phyloP scores from a whole-genome alignment of 306 rosid species.

The Begonia masoniana region DNA sequence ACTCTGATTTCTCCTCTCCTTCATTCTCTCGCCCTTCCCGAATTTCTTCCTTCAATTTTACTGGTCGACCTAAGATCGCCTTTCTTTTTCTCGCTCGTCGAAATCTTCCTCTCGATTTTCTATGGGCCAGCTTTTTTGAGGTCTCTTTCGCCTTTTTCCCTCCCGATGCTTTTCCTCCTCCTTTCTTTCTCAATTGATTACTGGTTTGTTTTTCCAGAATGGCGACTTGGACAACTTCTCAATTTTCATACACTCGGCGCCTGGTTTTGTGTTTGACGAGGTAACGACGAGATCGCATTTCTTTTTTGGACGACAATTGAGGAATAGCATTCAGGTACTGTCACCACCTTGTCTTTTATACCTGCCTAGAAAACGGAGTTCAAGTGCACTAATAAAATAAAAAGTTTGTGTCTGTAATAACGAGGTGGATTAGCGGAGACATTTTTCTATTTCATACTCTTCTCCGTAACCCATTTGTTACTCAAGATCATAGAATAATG shows the following conservation, averaged over 20 bases:
- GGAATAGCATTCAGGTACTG: constrained; percentile 30
- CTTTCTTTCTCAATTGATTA: constrained; percentile 9
- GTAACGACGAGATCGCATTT: constrained; percentile 31
- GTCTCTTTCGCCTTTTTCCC: constrained; percentile 9
- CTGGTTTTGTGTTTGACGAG: constrained; percentile 35
- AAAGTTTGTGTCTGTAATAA: too few species aligned
- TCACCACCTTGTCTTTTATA: too few species aligned
- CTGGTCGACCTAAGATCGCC: constrained; percentile 72
- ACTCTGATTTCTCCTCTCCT: constrained; percentile 16
- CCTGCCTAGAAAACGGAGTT: constrained; percentile 14
- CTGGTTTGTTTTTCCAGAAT: constrained; percentile 20
- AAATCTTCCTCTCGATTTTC: constrained; percentile 77
- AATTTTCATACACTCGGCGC: constrained; percentile 34
- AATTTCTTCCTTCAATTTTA: constrained; percentile 17
- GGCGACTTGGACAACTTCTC: constrained; percentile 41
- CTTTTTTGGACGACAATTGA: constrained; percentile 29
- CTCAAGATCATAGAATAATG: too few species aligned
- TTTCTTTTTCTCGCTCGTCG: constrained; percentile 78
- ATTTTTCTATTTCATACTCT: too few species aligned
- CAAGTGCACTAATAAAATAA: background rate
- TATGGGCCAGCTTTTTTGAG: constrained; percentile 84
- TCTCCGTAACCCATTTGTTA: too few species aligned
- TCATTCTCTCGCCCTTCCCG: constrained; percentile 20
- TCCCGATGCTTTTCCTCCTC: background rate
- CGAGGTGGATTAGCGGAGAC: too few species aligned